phyloP scores from a whole-genome alignment of 2,329 filamentous ascomycete species.

The Penicillium olsonii region DNA sequence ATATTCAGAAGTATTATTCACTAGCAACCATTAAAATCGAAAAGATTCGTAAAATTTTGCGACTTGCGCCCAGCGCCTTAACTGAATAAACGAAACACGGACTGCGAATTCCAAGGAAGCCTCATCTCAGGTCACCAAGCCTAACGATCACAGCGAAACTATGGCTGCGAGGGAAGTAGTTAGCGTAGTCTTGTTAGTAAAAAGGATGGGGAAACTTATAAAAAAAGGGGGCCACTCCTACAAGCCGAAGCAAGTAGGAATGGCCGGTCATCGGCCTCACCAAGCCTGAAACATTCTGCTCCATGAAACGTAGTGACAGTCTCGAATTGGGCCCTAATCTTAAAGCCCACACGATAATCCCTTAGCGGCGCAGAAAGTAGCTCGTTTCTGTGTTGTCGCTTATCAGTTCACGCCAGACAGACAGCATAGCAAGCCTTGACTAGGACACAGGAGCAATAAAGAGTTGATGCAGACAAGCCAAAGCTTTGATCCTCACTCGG shows the following conservation, averaged over 20 bases:
- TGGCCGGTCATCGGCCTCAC: conserved; percentile 25
- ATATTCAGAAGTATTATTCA: too few relatives aligned
- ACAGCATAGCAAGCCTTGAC: conserved; percentile 4
- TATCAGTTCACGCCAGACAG: conserved; percentile 14
- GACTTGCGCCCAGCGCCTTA: too few relatives aligned
- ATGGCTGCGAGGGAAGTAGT: conserved; percentile 27
- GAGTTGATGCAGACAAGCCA: conserved; percentile 70
- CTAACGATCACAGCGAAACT: too few relatives aligned
- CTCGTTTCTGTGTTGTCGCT: conserved; percentile 17
- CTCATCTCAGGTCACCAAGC: too few relatives aligned
- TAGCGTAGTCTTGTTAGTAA: conserved; percentile 21
- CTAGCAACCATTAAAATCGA: too few relatives aligned
- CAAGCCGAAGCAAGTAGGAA: conserved; percentile 25
- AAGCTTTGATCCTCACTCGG: conserved; percentile 91
- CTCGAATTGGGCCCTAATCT: conserved; percentile 8
- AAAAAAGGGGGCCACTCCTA: conserved; percentile 35
- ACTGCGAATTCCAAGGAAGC: too few relatives aligned
- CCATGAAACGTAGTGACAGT: conserved; percentile 10
- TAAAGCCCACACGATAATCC: conserved; percentile 12
- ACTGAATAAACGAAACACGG: too few relatives aligned
- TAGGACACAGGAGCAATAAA: conserved; percentile 15
- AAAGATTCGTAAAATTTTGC: too few relatives aligned
- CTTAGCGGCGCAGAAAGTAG: conserved; percentile 9
- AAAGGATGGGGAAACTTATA: conserved; percentile 37
- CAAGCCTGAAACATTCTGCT: conserved; percentile 18